phyloP scores from a whole-genome alignment of 306 rosid species.

The Quercus suber region DNA sequence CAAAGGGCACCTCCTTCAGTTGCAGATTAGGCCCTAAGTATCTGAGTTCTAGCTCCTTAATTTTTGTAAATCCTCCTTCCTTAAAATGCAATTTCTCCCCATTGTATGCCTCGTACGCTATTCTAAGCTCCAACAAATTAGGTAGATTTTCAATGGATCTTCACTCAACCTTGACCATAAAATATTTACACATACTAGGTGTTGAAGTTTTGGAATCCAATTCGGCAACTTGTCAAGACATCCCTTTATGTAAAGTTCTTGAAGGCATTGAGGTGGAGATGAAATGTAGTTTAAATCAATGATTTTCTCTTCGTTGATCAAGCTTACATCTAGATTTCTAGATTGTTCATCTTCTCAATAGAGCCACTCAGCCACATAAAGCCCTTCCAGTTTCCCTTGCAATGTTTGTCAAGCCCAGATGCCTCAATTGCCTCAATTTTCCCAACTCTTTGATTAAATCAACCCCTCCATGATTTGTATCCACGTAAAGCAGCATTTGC shows the following conservation, averaged over 20 bases:
- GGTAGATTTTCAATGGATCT: conserved; percentile 6
- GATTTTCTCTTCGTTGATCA: neutral
- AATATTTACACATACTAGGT: neutral
- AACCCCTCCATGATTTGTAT: neutral
- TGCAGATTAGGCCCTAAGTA: neutral
- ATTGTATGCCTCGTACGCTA: neutral
- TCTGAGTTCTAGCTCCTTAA: neutral
- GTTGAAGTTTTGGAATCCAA: neutral
- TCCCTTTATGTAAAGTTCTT: neutral
- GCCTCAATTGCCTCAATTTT: neutral
- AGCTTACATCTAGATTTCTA: neutral
- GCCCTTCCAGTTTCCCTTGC: neutral
- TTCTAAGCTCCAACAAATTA: neutral
- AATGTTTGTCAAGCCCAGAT: neutral
- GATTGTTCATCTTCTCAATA: neutral
- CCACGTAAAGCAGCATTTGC: neutral
- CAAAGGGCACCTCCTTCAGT: neutral
- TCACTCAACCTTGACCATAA: neutral
- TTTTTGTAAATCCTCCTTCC: neutral
- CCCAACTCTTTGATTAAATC: neutral
- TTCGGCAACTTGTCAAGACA: neutral
- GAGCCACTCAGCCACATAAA: neutral
- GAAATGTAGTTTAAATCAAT: neutral
- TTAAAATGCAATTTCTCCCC: neutral
- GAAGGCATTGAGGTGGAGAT: neutral